Conservation (phyloP, 2,329 filamentous ascomycete genomes). For the Lasiodiplodia gonubiensis region DNA sequence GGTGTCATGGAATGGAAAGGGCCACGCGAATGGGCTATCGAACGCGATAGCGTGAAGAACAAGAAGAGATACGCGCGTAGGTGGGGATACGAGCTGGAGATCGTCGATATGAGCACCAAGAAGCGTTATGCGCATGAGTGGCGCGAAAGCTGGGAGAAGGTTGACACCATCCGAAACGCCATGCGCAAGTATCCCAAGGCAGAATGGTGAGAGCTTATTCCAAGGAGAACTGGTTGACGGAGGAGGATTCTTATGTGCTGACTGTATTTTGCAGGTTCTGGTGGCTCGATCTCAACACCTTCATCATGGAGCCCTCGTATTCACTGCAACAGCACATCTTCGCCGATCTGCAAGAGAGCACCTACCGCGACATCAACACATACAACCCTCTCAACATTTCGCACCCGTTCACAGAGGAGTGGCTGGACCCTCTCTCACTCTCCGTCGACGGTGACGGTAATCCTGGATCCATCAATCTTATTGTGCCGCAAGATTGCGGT, state of each 20-base stretch:
- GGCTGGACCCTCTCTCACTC: constrained; percentile 75
- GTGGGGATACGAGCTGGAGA: constrained; percentile 96
- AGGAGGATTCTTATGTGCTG: not conserved
- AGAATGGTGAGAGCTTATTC: constrained; percentile 74
- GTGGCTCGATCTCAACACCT: constrained; percentile 98
- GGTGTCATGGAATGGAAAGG: constrained; percentile 99
- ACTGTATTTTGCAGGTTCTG: constrained; percentile 74
- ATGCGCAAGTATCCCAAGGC: constrained; percentile 94
- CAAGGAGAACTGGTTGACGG: too few relatives aligned
- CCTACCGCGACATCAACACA: constrained; percentile 93
- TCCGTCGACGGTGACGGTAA: constrained; percentile 80
- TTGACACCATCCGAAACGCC: constrained; percentile 86
- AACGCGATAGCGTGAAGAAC: constrained; percentile 93
- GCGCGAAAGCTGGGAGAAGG: constrained; percentile 99
- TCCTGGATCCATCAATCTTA: constrained; percentile 78
- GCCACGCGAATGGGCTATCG: constrained; percentile 95
- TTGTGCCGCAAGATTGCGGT: constrained; percentile 90
- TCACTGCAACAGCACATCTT: constrained; percentile 92
- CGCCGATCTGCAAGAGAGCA: constrained; percentile 72
- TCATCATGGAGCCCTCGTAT: constrained; percentile 94
- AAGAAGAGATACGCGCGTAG: constrained; percentile 84
- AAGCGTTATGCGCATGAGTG: constrained; percentile 98
- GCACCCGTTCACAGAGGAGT: constrained; percentile 76
- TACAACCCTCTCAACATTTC: constrained; percentile 95
- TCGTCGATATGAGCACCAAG: constrained; percentile 98